Conservation (phyloP, 1,284 basidiomycete species). For the Megacollybia platyphylla region DNA sequence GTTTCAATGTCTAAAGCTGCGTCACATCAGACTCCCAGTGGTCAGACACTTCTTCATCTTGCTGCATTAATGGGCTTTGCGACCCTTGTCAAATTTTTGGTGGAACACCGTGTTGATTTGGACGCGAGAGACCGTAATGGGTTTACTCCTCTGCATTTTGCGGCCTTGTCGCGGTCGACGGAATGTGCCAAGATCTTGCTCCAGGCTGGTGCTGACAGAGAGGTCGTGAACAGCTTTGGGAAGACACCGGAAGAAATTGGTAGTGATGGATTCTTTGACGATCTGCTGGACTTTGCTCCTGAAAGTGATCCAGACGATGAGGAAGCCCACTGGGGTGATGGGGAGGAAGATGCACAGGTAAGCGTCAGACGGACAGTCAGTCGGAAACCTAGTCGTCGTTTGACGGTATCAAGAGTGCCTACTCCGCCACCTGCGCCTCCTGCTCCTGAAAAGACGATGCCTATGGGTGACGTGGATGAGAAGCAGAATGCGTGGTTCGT, state of each 20-base stretch:
- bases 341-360: conserved; percentile 50
- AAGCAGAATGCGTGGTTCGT: conserved; percentile 62
- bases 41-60: conserved; percentile 83
- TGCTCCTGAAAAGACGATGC: conserved; percentile 11
- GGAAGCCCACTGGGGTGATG: conserved; percentile 56
- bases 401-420: conserved; percentile 12
- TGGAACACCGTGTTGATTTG: conserved; percentile 64
- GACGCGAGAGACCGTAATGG: conserved; percentile 86
- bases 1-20: conserved; percentile 33
- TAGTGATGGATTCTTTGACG: conserved; percentile 27
- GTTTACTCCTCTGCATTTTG: conserved; percentile 84
- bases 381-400: conserved; percentile 18
- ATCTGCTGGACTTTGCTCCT: conserved; percentile 22
- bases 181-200: conserved; percentile 63
- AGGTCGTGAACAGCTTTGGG: conserved; percentile 67
- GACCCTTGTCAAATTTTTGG: conserved; percentile 59
- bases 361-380: conserved; percentile 18
- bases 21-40: conserved; percentile 51
- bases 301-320: conserved; percentile 36
- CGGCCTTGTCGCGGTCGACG: conserved; percentile 56
- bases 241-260: conserved; percentile 74
- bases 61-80: conserved; percentile 75
- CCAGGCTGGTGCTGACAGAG: conserved; percentile 67
- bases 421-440: conserved; percentile 16
- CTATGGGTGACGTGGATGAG: conserved; percentile 26